Evolutionary conservation across 345 rosid species (phyloP).

Genomic region (Eucalyptus tenuipes): DNA sequence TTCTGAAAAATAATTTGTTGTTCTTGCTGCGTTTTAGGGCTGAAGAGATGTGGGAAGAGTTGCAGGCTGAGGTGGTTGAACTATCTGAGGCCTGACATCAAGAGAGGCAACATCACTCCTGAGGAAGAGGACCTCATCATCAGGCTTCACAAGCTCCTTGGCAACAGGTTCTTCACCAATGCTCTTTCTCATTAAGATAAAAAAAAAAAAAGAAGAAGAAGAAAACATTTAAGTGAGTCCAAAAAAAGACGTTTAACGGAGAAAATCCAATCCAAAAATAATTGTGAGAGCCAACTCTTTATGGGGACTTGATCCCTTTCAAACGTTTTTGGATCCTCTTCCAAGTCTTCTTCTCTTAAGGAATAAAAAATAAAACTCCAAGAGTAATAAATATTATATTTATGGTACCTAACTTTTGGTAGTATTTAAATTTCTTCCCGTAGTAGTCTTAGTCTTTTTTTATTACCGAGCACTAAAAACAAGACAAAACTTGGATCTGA

Average conservation of each 20-base stretch:
- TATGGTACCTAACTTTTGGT: not conserved
- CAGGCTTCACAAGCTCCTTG: constrained; percentile 27
- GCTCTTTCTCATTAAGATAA: not conserved
- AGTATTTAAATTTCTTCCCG: not conserved
- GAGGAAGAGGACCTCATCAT: constrained; percentile 36
- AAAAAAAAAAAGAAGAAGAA: not conserved
- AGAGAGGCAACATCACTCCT: constrained; percentile 23
- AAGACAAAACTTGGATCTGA: not conserved
- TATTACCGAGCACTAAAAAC: not conserved
- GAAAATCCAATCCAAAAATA: not conserved
- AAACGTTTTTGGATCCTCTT: not conserved
- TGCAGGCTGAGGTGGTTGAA: constrained; percentile 31
- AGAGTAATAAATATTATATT: not conserved
- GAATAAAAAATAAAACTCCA: not conserved
- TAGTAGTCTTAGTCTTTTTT: not conserved
- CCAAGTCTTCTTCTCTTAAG: not conserved
- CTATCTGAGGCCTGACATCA: constrained; percentile 27
- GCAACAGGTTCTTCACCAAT: constrained; percentile 15
- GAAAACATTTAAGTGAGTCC: not conserved
- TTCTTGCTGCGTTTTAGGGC: not conserved
- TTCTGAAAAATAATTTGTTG: not conserved
- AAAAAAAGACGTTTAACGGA: not conserved
- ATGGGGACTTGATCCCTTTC: not conserved
- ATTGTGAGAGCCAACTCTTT: not conserved
- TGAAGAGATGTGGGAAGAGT: constrained; percentile 32